These are phyloP conservation scores for Penicillium sp. DNA, from an alignment of 2,329 filamentous ascomycete genomes.

Conservation along the genomic window DNA sequence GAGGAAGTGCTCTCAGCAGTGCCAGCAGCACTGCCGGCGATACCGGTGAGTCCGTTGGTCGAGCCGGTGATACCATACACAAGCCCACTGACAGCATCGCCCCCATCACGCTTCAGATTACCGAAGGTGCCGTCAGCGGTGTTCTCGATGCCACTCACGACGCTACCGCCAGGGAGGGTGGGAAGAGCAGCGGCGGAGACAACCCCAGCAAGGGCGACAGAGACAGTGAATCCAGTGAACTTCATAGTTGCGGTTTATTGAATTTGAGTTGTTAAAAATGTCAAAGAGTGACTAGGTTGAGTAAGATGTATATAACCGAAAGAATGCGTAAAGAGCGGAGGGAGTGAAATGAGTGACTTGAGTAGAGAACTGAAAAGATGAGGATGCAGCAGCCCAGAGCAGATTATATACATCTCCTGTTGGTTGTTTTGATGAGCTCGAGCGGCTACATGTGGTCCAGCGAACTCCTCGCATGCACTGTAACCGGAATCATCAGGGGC, in stretches of 20 bases:
- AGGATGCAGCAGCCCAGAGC: not conserved
- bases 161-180: slow-evolving; percentile 2
- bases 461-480: slow-evolving; percentile 17
- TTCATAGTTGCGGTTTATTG: slow-evolving; percentile 32
- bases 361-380: not conserved
- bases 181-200: slow-evolving; percentile 33
- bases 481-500: slow-evolving; percentile 9
- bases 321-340: slow-evolving; percentile 22
- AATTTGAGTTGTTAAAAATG: not conserved
- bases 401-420: slow-evolving; percentile 26
- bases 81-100: not conserved
- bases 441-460: slow-evolving; percentile 3
- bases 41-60: slow-evolving; percentile 14
- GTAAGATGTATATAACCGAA: slow-evolving; percentile 1
- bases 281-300: slow-evolving; percentile 23
- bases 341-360: slow-evolving; percentile 22
- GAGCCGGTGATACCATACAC: slow-evolving; percentile 11
- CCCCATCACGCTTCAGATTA: slow-evolving; percentile 8
- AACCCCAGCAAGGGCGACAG: slow-evolving; percentile 32
- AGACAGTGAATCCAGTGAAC: slow-evolving; percentile 35
- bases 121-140: not conserved
- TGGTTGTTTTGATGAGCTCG: slow-evolving; percentile 12
- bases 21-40: slow-evolving; percentile 15
- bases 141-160: slow-evolving; percentile 6
- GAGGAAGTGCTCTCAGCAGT: slow-evolving; percentile 14